Conservation (phyloP, 345 rosid species). For the Eucalyptus cloeziana region DNA sequence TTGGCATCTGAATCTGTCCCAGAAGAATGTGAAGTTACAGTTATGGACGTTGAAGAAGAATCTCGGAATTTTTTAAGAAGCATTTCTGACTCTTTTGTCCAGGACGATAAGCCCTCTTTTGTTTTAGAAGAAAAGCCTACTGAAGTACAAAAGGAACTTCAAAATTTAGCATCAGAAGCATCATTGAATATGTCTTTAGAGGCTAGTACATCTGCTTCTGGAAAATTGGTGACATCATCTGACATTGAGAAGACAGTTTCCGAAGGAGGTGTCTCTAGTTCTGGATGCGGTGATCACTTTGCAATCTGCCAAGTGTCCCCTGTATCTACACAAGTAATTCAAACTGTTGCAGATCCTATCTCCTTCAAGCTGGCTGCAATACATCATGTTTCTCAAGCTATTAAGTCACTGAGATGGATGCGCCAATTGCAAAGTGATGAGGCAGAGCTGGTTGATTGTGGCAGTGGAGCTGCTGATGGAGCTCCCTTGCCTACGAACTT, state of each 20-base stretch:
- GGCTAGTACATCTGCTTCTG: slow-evolving; percentile 14
- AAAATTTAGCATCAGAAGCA: slow-evolving; percentile 12
- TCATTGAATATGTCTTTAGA: slow-evolving; percentile 27
- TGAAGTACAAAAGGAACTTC: slow-evolving; percentile 6
- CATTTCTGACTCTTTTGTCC: slow-evolving; percentile 17
- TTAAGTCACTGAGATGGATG: slow-evolving; percentile 88
- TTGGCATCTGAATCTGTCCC: slow-evolving; percentile 43
- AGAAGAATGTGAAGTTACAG: slow-evolving; percentile 39
- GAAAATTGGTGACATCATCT: slow-evolving; percentile 2
- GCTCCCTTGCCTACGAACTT: slow-evolving; percentile 23
- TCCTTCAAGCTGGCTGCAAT: slow-evolving; percentile 81
- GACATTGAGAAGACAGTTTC: slow-evolving; percentile 6
- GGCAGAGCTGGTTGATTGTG: slow-evolving; percentile 16
- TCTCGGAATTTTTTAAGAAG: slow-evolving; percentile 24
- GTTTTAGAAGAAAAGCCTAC: slow-evolving; percentile 12
- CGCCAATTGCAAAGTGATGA: slow-evolving; percentile 63
- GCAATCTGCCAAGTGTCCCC: slow-evolving; percentile 23
- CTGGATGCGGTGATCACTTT: slow-evolving; percentile 13
- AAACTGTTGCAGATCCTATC: slow-evolving; percentile 48
- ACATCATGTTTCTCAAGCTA: slow-evolving; percentile 95
- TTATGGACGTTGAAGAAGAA: slow-evolving; percentile 45
- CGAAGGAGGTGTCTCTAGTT: slow-evolving; percentile 4
- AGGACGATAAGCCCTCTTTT: slow-evolving; percentile 12
- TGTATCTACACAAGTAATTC: slow-evolving; percentile 22
- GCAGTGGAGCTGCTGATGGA: slow-evolving; percentile 7